Evolutionary conservation across 2,329 filamentous ascomycete genomes (phyloP).

Genomic region (Aotearoamyces nothofagi): DNA sequence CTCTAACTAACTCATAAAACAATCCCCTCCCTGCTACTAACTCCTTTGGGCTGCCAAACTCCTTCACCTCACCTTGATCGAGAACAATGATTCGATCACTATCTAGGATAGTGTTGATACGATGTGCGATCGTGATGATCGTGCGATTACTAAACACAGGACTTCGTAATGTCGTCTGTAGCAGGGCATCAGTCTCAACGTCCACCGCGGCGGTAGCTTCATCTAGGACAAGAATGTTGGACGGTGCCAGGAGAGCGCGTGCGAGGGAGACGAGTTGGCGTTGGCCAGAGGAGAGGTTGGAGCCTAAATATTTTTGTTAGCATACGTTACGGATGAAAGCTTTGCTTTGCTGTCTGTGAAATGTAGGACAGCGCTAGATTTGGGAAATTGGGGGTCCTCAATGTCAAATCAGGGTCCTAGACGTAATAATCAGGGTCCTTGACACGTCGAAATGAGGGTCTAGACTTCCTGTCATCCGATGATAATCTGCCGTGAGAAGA

Average conservation of each 20-base stretch:
- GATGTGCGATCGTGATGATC: conserved; percentile 95
- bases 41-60: conserved; percentile 77
- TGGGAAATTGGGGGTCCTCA: background rate
- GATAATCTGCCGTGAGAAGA: too few relatives aligned
- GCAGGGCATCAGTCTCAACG: conserved; percentile 51
- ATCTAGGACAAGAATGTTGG: conserved; percentile 92
- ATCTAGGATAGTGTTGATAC: conserved; percentile 92
- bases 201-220: conserved; percentile 78
- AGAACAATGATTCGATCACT: conserved; percentile 85
- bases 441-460: too few relatives aligned
- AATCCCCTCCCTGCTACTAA: conserved; percentile 62
- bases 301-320: too few relatives aligned
- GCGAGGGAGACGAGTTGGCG: conserved; percentile 88
- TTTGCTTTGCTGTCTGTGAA: too few relatives aligned
- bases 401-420: too few relatives aligned
- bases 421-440: too few relatives aligned
- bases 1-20: conserved; percentile 83
- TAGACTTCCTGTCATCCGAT: too few relatives aligned
- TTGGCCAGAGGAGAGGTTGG: conserved; percentile 90
- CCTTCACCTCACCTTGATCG: conserved; percentile 75
- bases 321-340: too few relatives aligned
- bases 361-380: conserved; percentile 1
- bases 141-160: conserved; percentile 74
- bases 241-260: conserved; percentile 83
- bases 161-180: conserved; percentile 47